Evolutionary conservation across 768 basidiomycete genomes (phyloP), one percentile per base, ranked within the genome.

Genomic region (Kwoniella mangroviensis): DNA sequence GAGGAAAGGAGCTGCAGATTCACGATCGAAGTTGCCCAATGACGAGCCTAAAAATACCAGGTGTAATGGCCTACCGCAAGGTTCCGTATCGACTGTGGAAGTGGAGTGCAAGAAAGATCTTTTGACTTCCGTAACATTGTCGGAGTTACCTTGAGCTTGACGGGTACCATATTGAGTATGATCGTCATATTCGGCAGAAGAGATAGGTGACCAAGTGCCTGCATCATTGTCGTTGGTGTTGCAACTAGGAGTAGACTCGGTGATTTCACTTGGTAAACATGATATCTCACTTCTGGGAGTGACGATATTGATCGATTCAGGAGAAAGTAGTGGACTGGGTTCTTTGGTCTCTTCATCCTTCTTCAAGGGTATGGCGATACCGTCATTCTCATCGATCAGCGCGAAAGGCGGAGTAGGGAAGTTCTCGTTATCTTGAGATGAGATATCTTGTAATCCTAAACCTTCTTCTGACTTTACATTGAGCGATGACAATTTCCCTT

Each of bases 1-100:
- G 61, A 99, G 87, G 83, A 99, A 98, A 0, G 86, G 83, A 0
- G 86, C 87, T 10, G 90, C 91, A 24, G 87, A 90, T 4, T 85
- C 85, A 13, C 93, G 87, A 5, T 86, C 76, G 82, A 98, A 98
- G 85, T 98, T 98, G 7, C 95, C 97, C 7, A 98, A 81, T 0
- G 93, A 92, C 0, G 92, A 94, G 0, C 96, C 97, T 19, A 98
- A 85, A 85, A 97, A 98, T 70, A 98, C 85, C 63, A 98, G 85
- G 78, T 97, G 94, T 41, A 93, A 82, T 15, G 91, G 90, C 19
- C 80, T 45, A 21, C 7, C 42, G n/a, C 2, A n/a, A n/a, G 43
- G 41, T n/a, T 41, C 41, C 19, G 34, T 19, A 34, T 34, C 34
- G 15, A 7, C 13, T 9, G 58, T 60, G 9, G 15, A 13, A 42